Evolutionary conservation across 202 grass and related monocot genomes (phyloP).

Genomic region (Carex arenaria): DNA sequence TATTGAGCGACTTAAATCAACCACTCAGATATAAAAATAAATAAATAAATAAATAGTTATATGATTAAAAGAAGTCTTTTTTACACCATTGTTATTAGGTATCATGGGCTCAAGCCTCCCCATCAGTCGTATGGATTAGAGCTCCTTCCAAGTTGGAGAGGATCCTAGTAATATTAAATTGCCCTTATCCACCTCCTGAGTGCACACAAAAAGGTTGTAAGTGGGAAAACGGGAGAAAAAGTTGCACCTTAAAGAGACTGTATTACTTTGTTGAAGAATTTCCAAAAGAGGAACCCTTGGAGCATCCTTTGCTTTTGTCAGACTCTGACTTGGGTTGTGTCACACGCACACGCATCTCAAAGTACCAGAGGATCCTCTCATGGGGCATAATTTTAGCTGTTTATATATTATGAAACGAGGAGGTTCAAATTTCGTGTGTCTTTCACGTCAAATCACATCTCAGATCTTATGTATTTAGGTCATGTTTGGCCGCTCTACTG

Average conservation of each 20-base stretch:
- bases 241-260: slow-evolving; percentile 19
- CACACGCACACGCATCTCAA: slow-evolving; percentile 23
- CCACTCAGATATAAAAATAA: no score
- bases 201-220: slow-evolving; percentile 19
- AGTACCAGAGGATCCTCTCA: neutral
- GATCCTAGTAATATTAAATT: neutral
- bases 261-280: slow-evolving; percentile 23
- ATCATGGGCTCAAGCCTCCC: no score
- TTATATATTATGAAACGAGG: no score
- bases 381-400: no score
- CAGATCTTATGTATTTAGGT: no score
- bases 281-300: slow-evolving; percentile 25
- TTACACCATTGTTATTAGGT: no score
- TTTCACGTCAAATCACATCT: no score
- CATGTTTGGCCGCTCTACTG: no score
- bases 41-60: no score
- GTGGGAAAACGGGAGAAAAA: slow-evolving; percentile 1
- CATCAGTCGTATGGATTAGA: neutral
- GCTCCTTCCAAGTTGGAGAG: neutral
- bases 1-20: no score
- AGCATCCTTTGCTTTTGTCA: slow-evolving; percentile 21
- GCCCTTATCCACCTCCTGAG: neutral
- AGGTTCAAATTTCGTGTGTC: no score
- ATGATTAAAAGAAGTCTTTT: no score
- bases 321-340: slow-evolving; percentile 8